phyloP scores from a whole-genome alignment of 768 basidiomycete genomes.

The Lactifluus piperatus region DNA sequence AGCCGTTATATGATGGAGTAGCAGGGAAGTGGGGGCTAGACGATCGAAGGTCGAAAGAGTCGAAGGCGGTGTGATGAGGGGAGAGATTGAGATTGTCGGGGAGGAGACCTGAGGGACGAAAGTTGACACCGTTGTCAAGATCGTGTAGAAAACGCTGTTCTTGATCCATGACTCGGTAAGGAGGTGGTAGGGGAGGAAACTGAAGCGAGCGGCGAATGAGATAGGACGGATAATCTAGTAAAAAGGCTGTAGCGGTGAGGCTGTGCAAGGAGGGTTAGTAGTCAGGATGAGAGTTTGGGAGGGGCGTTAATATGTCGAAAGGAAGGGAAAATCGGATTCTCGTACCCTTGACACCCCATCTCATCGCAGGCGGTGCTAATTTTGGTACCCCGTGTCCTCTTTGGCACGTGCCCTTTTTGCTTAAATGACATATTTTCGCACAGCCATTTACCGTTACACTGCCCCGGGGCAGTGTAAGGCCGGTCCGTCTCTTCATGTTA shows the following conservation, averaged over 20 bases:
- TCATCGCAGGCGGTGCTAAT: not conserved
- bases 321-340: not conserved
- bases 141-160: slow-evolving; percentile 15
- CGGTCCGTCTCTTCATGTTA: not conserved
- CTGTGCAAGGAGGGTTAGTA: slow-evolving; percentile 1
- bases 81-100: slow-evolving; percentile 20
- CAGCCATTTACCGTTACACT: not conserved
- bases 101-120: slow-evolving; percentile 18
- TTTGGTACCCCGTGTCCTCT: not conserved
- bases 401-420: not conserved
- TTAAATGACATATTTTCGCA: not conserved
- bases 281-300: not conserved
- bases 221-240: not conserved
- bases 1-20: slow-evolving; percentile 53
- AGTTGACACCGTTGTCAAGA: slow-evolving; percentile 12
- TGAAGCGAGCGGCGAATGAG: not conserved
- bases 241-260: slow-evolving; percentile 12
- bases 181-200: slow-evolving; percentile 3
- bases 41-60: slow-evolving; percentile 29
- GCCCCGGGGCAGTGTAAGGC: not conserved
- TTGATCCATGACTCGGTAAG: slow-evolving; percentile 10
- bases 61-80: slow-evolving; percentile 28
- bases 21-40: slow-evolving; percentile 36
- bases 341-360: slow-evolving; percentile 3
- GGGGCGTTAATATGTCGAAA: not conserved